Evolutionary conservation across 495 filamentous ascomycete species (phyloP).

Genomic region (Penicillium goetzii): DNA sequence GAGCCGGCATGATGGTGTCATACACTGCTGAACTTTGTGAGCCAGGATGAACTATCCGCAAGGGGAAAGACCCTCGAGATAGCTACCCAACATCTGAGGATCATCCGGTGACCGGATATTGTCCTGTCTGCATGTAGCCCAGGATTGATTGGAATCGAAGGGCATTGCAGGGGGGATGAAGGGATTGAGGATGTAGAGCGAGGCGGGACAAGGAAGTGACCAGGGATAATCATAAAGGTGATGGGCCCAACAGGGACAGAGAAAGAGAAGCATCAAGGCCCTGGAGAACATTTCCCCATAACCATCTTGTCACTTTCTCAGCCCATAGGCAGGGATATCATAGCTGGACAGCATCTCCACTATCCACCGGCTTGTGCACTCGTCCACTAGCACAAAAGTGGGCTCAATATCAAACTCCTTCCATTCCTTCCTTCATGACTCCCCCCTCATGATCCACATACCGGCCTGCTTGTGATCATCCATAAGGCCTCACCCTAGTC

Average conservation of each 20-base stretch:
- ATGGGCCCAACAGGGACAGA: background rate
- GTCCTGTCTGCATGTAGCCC: background rate
- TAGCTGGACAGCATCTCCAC: slow-evolving; percentile 8
- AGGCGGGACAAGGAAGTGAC: background rate
- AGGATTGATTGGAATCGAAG: background rate
- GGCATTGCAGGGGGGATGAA: background rate
- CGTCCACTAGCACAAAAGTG: background rate
- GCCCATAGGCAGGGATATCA: background rate
- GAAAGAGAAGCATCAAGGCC: background rate
- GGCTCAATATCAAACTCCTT: background rate
- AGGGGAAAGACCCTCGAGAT: background rate
- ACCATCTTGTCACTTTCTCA: background rate
- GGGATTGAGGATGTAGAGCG: slow-evolving; percentile 1
- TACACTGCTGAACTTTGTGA: slow-evolving; percentile 19
- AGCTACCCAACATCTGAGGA: background rate
- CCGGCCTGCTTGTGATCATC: background rate
- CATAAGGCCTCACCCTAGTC: slow-evolving; percentile 15
- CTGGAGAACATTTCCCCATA: background rate
- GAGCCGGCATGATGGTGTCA: slow-evolving; percentile 25
- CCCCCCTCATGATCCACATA: slow-evolving; percentile 1
- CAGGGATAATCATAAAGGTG: background rate
- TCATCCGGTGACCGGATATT: background rate
- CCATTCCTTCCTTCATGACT: background rate
- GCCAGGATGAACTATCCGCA: slow-evolving; percentile 6
- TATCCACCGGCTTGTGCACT: background rate